These are phyloP conservation scores for Phytophthora europaea DNA, from an alignment of 352 stramenopile genomes.

Conservation along the genomic window DNA sequence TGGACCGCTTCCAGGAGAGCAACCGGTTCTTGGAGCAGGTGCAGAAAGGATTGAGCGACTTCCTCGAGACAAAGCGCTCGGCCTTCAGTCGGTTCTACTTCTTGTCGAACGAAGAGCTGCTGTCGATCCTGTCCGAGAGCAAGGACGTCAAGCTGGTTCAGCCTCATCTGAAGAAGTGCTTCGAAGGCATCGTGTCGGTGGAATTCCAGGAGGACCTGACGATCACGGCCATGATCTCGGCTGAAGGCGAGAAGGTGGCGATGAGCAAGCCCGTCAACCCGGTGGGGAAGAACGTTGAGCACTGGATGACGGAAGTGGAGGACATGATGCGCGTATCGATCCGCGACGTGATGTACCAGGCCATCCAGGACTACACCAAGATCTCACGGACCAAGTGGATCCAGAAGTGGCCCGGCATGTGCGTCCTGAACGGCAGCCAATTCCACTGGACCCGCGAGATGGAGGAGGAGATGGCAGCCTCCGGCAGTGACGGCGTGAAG, in stretches of 20 bases:
- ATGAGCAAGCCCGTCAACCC: conserved; percentile 91
- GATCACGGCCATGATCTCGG: conserved; percentile 93
- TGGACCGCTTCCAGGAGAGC: conserved; percentile 94
- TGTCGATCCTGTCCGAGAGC: conserved; percentile 96
- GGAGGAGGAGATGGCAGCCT: conserved; percentile 86
- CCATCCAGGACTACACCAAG: conserved; percentile 94
- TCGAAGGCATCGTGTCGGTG: conserved; percentile 95
- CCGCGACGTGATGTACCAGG: conserved; percentile 92
- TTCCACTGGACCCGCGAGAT: conserved; percentile 97
- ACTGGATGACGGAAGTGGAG: conserved; percentile 97
- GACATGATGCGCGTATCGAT: conserved; percentile 94
- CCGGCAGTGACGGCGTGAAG: conserved; percentile 89
- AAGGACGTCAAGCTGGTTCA: conserved; percentile 97
- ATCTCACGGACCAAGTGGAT: conserved; percentile 95
- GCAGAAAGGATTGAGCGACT: conserved; percentile 96
- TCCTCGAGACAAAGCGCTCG: conserved; percentile 95
- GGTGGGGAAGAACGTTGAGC: conserved; percentile 95
- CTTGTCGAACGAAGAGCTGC: conserved; percentile 95
- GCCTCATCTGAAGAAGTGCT: conserved; percentile 96
- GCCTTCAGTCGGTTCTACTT: conserved; percentile 97
- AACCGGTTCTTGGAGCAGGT: conserved; percentile 97
- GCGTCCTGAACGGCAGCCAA: conserved; percentile 96
- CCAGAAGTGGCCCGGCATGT: conserved; percentile 95
- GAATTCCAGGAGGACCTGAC: conserved; percentile 93
- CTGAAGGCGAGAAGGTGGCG: conserved; percentile 91